phyloP scores from a whole-genome alignment of 148 eudicot genomes.

The Silene conica region DNA sequence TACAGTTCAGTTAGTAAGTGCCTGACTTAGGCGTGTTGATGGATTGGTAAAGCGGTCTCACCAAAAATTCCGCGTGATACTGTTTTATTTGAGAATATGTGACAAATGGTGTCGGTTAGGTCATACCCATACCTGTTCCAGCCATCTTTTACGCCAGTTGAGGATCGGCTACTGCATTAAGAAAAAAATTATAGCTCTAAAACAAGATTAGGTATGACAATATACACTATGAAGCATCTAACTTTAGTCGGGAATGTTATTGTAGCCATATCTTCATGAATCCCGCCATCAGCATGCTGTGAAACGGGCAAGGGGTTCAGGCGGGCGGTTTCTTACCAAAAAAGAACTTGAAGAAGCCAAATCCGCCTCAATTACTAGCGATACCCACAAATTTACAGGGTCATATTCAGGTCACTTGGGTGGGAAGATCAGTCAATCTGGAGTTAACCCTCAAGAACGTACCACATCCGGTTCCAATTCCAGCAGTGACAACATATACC shows the following conservation, averaged over 20 bases:
- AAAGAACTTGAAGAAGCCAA: constrained; percentile 41
- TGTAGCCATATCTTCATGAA: constrained; percentile 75
- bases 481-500: constrained; percentile 26
- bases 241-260: neutral
- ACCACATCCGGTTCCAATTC: constrained; percentile 42
- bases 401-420: constrained; percentile 23
- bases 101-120: neutral
- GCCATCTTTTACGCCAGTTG: neutral
- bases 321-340: constrained; percentile 67
- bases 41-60: no score
- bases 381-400: constrained; percentile 24
- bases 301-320: constrained; percentile 66
- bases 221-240: neutral
- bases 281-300: constrained; percentile 69
- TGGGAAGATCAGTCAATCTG: constrained; percentile 20
- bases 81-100: no score
- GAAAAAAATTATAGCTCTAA: neutral
- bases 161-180: neutral
- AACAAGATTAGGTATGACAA: neutral
- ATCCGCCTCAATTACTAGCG: constrained; percentile 6
- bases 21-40: no score
- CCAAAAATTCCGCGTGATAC: neutral
- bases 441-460: constrained; percentile 26
- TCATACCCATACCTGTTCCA: neutral
- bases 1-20: no score